These are phyloP conservation scores for Poterioochromonas sp. DNA, from an alignment of 352 stramenopile species.

Conservation along the genomic window DNA sequence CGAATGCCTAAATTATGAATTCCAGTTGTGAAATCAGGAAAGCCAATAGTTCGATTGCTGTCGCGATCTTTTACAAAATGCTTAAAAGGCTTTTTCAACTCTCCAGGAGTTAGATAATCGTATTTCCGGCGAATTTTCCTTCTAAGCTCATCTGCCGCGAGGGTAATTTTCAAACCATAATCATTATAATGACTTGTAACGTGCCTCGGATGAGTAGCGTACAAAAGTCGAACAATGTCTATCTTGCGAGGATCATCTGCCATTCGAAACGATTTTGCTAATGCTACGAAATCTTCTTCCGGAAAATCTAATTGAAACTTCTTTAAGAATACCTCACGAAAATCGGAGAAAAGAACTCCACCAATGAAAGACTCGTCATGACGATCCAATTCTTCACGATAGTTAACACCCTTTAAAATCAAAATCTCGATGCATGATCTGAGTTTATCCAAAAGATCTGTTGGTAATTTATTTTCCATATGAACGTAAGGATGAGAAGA, in stretches of 20 bases:
- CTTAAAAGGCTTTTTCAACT: not conserved
- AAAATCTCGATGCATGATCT: not conserved
- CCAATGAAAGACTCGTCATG: slow-evolving; percentile 1
- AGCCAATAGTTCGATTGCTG: not conserved
- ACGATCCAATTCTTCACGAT: slow-evolving; percentile 2
- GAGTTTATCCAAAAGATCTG: not conserved
- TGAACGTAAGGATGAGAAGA: too few relatives aligned
- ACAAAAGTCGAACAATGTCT: not conserved
- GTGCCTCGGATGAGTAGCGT: not conserved
- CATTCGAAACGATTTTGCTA: not conserved
- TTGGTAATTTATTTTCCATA: not conserved
- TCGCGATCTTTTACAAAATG: not conserved
- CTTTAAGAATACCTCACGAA: not conserved
- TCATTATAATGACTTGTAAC: too few relatives aligned
- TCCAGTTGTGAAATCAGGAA: not conserved
- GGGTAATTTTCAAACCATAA: not conserved
- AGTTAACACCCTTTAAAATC: slow-evolving; percentile 16
- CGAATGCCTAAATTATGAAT: slow-evolving; percentile 2
- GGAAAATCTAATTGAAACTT: not conserved
- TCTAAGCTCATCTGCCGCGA: not conserved
- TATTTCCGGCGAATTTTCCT: not conserved
- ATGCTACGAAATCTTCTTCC: not conserved
- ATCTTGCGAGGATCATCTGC: not conserved
- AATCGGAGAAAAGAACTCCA: not conserved
- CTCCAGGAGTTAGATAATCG: slow-evolving; percentile 18